phyloP scores from a whole-genome alignment of 2,329 filamentous ascomycete genomes.

The Pseudomassariella vexata region DNA sequence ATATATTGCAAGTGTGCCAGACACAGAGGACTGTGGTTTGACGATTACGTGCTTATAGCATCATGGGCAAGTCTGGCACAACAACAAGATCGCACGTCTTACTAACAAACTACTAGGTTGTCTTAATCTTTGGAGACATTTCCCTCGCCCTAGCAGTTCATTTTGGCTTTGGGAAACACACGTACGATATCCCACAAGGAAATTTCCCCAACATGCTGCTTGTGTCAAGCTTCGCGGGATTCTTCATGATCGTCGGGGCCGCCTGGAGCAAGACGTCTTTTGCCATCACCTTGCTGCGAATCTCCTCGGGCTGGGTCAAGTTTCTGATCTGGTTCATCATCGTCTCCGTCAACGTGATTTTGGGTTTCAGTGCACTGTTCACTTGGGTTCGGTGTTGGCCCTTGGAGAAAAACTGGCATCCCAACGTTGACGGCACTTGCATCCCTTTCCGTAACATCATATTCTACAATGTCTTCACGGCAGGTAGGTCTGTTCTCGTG shows the following conservation, averaged over 20 bases:
- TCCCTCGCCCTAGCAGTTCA: constrained; percentile 12
- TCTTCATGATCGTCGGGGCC: constrained; percentile 22
- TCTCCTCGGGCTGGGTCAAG: constrained; percentile 21
- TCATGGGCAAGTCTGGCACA: constrained; percentile 16
- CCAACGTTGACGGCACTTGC: constrained; percentile 19
- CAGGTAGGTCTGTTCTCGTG: too few species aligned
- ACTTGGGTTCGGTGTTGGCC: constrained; percentile 26
- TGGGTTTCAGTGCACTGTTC: constrained; percentile 19
- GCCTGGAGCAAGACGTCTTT: constrained; percentile 32
- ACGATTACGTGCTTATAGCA: constrained; percentile 21
- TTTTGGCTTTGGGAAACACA: constrained; percentile 12
- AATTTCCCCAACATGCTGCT: constrained; percentile 12
- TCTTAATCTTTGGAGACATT: constrained; percentile 9
- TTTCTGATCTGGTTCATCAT: constrained; percentile 26
- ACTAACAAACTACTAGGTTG: constrained; percentile 2
- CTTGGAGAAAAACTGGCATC: constrained; percentile 21
- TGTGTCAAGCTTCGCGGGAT: constrained; percentile 13
- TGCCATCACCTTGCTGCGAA: constrained; percentile 27
- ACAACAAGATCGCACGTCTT: neutral
- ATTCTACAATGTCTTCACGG: constrained; percentile 25
- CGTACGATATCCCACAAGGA: constrained; percentile 8
- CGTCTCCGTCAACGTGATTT: constrained; percentile 22
- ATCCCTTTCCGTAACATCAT: constrained; percentile 23
- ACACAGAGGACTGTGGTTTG: constrained; percentile 22
- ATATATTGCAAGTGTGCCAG: constrained; percentile 19